Evolutionary conservation across 805 yeast species (phyloP), one percentile per base, ranked within the genome.

Genomic region (Maudiozyma saulgeensis): DNA sequence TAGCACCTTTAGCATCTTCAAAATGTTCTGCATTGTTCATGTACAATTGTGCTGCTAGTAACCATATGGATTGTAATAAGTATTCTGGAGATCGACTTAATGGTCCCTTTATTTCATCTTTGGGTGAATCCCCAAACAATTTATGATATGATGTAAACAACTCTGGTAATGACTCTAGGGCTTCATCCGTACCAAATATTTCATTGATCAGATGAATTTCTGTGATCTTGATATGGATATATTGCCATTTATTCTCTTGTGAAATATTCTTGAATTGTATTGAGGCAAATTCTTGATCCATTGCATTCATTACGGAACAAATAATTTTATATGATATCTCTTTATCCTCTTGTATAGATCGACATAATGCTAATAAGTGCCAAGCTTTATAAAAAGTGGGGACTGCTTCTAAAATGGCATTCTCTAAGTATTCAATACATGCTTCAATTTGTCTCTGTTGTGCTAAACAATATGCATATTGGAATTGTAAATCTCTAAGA

Each of bases 151-250:
- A 61, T 11, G 71, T 75, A 55, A 88, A 84, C 9, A 87, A 73
- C 43, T 79, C 87, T 2, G 85, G 77, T n/a, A 89, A 61, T 45
- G 73, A 70, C 41, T 82, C 87, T 51, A 87, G 62, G 0, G 88
- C 79, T 41, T 76, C 76, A 28, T 73, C 69, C 0, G 74, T 66
- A 6, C 88, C 91, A 49, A 76, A 72, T 4, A 77, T 68, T 6
- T 78, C 73, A 57, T 84, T 89, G 47, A 80, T 68, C n/a, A 87
- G 69, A 1, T 87, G 80, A 37, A 88, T 68, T 57, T 84, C 87
- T 0, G 96, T 83, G 66, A 85, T 72, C 56, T 85, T 85, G 61
- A 88, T 72, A 60, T 87, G 86, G 47, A 82, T 60, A 49, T 81
- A 74, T 50, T 75, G 80, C 67, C 76, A 69, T 57, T 76, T 67